Base-by-base conservation (phyloP, 225 moss, liverwort and hornwort species). In the Physcomitrium patens region DNA sequence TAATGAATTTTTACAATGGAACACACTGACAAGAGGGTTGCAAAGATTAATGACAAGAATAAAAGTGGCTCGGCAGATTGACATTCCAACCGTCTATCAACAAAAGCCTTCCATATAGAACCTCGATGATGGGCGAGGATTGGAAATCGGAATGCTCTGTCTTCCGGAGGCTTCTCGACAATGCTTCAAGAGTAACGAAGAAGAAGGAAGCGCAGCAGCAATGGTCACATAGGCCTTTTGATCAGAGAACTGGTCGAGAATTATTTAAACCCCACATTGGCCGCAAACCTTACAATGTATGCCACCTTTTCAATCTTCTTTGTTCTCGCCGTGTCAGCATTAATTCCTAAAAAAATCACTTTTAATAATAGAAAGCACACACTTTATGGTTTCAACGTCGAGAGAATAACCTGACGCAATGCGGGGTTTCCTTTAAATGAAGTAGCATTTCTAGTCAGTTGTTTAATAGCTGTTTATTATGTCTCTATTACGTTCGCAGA, bases 11-110 rank as follows among this genome's bases (percentile, higher is more conserved):
- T 7, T 4, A 7, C 31, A 4, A 37, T 7, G 31, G 2, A 37
- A 37, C 31, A 37, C 5, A 64, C 10, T 56, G 26, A 22, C 58
- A 15, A 26, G 44, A 18, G 37, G 17, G 47, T 46, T 60, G 28
- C 22, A 16, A 45, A 65, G 70, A 51, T 75, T 37, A 42, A 13
- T 80, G 58, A 75, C 18, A 50, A 67, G 28, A 58, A 69, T 48
- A 64, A 61, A 41, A 65, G 52, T 80, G 77, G 18, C 74, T 77
- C 67, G 82, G 73, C 93, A 93, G 95, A 85, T 89, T 90, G 71
- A 92, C 93, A 69, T 96, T 94, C 75, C 89, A 68, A 65, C 93
- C 96, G 22, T 83, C 87, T 54, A 81, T 92, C 77, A 96, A 93
- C 82, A 84, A 85, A 75, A 85, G 85, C 75, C 83, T 83, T 23